Percentiles rank a stretch among this genome's conserved stretches.
Evolutionary conservation across 2,329 filamentous ascomycete species (phyloP).

Genomic region (Venturia pyrina): DNA sequence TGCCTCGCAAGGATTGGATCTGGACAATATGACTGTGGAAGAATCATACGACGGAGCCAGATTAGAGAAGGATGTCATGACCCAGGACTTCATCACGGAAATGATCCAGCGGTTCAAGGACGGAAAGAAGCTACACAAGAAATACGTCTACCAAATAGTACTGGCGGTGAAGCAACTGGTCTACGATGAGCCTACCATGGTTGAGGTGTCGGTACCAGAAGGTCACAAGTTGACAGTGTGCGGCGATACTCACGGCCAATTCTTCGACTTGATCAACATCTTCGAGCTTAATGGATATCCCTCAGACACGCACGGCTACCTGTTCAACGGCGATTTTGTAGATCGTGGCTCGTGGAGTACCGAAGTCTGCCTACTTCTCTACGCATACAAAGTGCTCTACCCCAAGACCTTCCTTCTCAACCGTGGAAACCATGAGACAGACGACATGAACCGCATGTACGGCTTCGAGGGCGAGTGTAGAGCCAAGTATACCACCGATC

Average conservation of each 20-base stretch:
- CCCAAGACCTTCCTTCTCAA: slow-evolving; percentile 89
- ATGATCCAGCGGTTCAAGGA: slow-evolving; percentile 95
- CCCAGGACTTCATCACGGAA: slow-evolving; percentile 91
- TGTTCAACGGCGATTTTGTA: slow-evolving; percentile 98
- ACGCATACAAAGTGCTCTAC: slow-evolving; percentile 93
- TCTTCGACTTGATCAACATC: slow-evolving; percentile 92
- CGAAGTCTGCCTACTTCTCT: slow-evolving; percentile 89
- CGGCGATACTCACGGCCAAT: slow-evolving; percentile 96
- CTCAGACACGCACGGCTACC: slow-evolving; percentile 76
- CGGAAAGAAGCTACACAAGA: slow-evolving; percentile 88
- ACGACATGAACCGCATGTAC: slow-evolving; percentile 98
- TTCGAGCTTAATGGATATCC: slow-evolving; percentile 86
- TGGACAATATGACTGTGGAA: slow-evolving; percentile 78
- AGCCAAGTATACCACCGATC: slow-evolving; percentile 84
- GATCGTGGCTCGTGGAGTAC: slow-evolving; percentile 96
- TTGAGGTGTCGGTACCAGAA: slow-evolving; percentile 73
- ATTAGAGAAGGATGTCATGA: slow-evolving; percentile 59
- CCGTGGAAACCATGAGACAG: slow-evolving; percentile 95
- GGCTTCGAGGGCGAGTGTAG: slow-evolving; percentile 98
- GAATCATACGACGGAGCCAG: slow-evolving; percentile 73
- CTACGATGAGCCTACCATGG: slow-evolving; percentile 92
- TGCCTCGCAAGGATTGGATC: slow-evolving; percentile 78
- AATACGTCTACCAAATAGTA: slow-evolving; percentile 97
- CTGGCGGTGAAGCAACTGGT: slow-evolving; percentile 82
- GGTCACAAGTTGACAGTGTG: slow-evolving; percentile 83